Evolutionary conservation across 2,329 filamentous ascomycete genomes (phyloP), one percentile per base, ranked within the genome.

Genomic region (Trichoderma koningii): DNA sequence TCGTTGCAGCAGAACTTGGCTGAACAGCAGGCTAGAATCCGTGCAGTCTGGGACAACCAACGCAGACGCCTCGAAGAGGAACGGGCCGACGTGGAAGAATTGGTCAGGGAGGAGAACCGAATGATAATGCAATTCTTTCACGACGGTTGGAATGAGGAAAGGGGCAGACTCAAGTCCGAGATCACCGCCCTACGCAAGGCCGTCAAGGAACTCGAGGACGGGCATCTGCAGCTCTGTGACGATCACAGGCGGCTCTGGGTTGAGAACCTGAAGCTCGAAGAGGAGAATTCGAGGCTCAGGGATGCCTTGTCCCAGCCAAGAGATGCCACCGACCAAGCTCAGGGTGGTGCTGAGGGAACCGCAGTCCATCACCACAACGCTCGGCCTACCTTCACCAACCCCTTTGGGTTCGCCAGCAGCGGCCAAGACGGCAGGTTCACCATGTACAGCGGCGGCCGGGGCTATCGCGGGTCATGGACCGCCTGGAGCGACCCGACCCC

Each of bases 281-380:
- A 38, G 10, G 34, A 38, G 2, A 38, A 38, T 38, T 38, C 34
- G 3, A 38, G 34, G 34, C 48, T 52, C 48, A 52, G 17, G 26
- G 26, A 38, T 12, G 10, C 34, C 34, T 9, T 38, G 7, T 38
- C 10, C 34, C 12, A 38, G 7, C 3, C 34, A 12, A 38, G 26
- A 9, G n/a, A n/a, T 17, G 9, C n/a, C 50, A 9, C 50, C 7
- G 26, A 19, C n/a, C 50, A 34, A 7, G 28, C 30, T 76, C 19
- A 34, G 45, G 6, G 23, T 17, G 26, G 6, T 14, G 21, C 51
- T 12, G 47, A 51, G 12, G 23, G 45, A 21, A 15, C 12, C 12
- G 14, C 34, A 10, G 34, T 14, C 34, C 34, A 38, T 38, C 34
- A 38, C 34, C 0, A 9, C 34, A 14, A 38, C 10, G 34, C 5